Percentiles rank a stretch among this genome's conserved stretches.
phyloP scores from a whole-genome alignment of 1,139 yeast genomes.

The Hansenula lynferdii region DNA sequence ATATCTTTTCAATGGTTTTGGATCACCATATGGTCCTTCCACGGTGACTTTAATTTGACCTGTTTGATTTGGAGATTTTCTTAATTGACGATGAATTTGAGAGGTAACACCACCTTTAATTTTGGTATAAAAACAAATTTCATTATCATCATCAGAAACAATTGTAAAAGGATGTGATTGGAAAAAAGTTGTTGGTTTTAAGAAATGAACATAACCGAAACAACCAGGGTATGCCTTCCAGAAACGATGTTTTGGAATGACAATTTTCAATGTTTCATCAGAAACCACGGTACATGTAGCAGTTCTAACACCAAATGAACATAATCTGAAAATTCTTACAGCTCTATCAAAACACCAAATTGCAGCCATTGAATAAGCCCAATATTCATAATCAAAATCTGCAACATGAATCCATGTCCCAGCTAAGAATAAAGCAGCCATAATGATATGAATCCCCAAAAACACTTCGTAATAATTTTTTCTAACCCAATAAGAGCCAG shows the following conservation, averaged over 20 bases:
- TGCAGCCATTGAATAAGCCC: conserved; percentile 20
- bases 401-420: conserved; percentile 53
- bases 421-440: conserved; percentile 47
- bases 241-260: conserved; percentile 24
- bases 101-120: conserved; percentile 45
- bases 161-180: conserved; percentile 55
- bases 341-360: conserved; percentile 34
- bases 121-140: conserved; percentile 36
- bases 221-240: conserved; percentile 32
- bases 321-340: conserved; percentile 25
- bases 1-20: conserved; percentile 47
- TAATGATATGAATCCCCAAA: conserved; percentile 46
- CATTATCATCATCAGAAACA: conserved; percentile 26
- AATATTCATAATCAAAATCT: conserved; percentile 28
- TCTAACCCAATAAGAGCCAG: conserved; percentile 45
- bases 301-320: conserved; percentile 27
- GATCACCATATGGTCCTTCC: conserved; percentile 60
- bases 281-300: conserved; percentile 45
- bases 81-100: conserved; percentile 26
- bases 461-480: conserved; percentile 57
- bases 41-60: conserved; percentile 31
- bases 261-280: conserved; percentile 36
- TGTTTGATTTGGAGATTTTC: conserved; percentile 16
- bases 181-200: conserved; percentile 40
- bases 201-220: conserved; percentile 34